These are phyloP conservation scores for Rhododendron kiyosumense DNA, from an alignment of 148 eudicot genomes.

Conservation along the genomic window DNA sequence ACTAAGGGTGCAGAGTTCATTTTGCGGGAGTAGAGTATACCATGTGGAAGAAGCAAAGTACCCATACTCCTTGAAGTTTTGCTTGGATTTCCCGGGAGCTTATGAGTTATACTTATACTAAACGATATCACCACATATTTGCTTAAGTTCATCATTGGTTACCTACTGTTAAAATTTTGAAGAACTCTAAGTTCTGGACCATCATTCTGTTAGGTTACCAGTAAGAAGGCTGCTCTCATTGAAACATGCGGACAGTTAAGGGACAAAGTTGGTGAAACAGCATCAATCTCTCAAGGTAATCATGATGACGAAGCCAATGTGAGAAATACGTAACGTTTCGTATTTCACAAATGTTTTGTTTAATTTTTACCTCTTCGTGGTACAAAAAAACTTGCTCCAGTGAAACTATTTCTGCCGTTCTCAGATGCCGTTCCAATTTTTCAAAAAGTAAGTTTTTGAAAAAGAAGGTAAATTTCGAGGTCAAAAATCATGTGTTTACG, in stretches of 20 bases:
- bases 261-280: conserved; percentile 68
- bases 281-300: conserved; percentile 73
- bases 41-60: neutral
- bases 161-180: neutral
- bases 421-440: too few relatives aligned
- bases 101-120: neutral
- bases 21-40: neutral
- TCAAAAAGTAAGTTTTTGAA: too few relatives aligned
- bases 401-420: neutral
- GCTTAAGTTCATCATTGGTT: neutral
- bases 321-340: neutral
- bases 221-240: conserved; percentile 89
- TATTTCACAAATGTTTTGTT: neutral
- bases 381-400: neutral
- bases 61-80: conserved; percentile 1
- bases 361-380: neutral
- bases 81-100: neutral
- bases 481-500: too few relatives aligned
- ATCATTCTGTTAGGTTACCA: conserved; percentile 57
- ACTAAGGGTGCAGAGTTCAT: neutral
- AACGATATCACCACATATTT: neutral
- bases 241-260: conserved; percentile 59
- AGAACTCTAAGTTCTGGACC: conserved; percentile 1
- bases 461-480: too few relatives aligned
- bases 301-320: neutral